Evolutionary conservation across 208 protist genomes (phyloP).

Genomic region (Trichomonas vaginalis): DNA sequence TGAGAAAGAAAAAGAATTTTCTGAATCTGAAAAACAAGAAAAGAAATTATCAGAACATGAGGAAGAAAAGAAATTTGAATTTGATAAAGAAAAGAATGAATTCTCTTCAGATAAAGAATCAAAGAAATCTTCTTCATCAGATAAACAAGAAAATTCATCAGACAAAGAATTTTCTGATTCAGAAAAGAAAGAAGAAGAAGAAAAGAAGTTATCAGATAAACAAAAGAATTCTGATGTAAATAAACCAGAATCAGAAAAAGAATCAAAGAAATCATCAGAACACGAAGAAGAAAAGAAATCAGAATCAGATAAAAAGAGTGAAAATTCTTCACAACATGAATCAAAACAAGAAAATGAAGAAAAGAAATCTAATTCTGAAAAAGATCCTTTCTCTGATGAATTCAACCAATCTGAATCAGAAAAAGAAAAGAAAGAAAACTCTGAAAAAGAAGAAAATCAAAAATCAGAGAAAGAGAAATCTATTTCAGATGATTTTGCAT

Average conservation of each 20-base stretch:
- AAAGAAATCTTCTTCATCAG: neutral
- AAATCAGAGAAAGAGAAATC: too few relatives aligned
- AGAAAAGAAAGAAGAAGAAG: neutral
- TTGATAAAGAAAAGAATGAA: neutral
- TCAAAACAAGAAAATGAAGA: too few relatives aligned
- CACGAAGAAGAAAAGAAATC: neutral
- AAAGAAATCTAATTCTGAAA: too few relatives aligned
- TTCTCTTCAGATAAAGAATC: too few relatives aligned
- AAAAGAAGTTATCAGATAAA: neutral
- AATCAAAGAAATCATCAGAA: neutral
- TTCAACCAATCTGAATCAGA: neutral
- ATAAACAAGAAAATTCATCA: too few relatives aligned
- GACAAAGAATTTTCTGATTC: too few relatives aligned
- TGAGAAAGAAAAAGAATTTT: too few relatives aligned
- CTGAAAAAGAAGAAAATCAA: neutral
- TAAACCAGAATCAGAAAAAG: neutral
- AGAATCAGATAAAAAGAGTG: neutral
- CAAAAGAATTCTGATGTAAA: neutral
- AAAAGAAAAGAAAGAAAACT: neutral
- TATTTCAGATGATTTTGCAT: too few relatives aligned
- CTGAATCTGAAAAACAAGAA: too few relatives aligned
- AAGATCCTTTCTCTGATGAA: neutral
- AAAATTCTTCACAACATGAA: neutral
- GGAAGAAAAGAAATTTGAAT: neutral
- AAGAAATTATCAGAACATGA: neutral